These are phyloP conservation scores for Cladophialophora immunda DNA, from an alignment of 2,329 filamentous ascomycete genomes.

Conservation along the genomic window DNA sequence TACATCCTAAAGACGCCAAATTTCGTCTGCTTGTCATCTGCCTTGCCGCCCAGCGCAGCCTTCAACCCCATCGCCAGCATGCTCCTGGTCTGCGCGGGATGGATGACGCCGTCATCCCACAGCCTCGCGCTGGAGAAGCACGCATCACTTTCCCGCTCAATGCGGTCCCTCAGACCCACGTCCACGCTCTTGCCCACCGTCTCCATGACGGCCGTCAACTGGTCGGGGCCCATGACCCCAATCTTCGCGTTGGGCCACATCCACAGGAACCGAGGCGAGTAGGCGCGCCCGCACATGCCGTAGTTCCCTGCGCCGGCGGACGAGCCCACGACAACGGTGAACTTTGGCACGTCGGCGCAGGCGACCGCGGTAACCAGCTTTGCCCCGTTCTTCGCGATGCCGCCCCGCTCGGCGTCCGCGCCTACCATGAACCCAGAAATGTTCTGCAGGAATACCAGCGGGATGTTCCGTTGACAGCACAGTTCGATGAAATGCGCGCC, in stretches of 20 bases:
- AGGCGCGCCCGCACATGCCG: conserved; percentile 95
- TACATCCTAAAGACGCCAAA: conserved; percentile 89
- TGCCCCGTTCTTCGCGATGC: conserved; percentile 96
- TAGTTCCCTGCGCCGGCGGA: conserved; percentile 97
- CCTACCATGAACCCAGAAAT: conserved; percentile 99
- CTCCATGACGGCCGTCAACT: conserved; percentile 92
- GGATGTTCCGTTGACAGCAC: conserved; percentile 87
- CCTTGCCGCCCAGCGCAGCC: conserved; percentile 74
- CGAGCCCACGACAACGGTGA: conserved; percentile 94
- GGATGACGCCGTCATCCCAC: conserved; percentile 89
- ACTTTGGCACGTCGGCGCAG: conserved; percentile 93
- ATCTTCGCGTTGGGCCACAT: conserved; percentile 99
- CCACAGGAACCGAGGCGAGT: conserved; percentile 89
- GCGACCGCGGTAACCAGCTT: conserved; percentile 96
- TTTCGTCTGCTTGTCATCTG: conserved; percentile 67
- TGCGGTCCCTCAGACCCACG: conserved; percentile 79
- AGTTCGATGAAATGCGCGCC: conserved; percentile 97
- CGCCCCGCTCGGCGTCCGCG: conserved; percentile 86
- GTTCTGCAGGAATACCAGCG: conserved; percentile 93
- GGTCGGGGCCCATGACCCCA: conserved; percentile 94
- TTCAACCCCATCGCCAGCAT: conserved; percentile 77
- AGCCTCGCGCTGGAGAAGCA: conserved; percentile 86
- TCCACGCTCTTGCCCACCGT: conserved; percentile 86
- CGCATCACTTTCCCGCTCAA: conserved; percentile 89
- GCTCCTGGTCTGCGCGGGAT: conserved; percentile 75